phyloP scores from a whole-genome alignment of 1,284 basidiomycete genomes.

The Ustilago hordei region DNA sequence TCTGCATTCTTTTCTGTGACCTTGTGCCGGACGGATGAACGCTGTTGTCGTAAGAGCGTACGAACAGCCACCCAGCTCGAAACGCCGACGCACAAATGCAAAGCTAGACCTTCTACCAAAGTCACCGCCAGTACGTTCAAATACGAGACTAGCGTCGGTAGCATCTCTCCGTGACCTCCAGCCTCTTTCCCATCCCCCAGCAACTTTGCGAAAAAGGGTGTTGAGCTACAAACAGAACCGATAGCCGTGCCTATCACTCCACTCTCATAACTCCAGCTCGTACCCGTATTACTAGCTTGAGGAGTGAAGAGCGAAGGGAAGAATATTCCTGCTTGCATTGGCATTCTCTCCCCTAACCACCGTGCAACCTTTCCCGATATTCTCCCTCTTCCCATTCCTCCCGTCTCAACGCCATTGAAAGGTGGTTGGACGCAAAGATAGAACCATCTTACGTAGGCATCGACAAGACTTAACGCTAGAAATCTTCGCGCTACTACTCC shows the following conservation, averaged over 20 bases:
- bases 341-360: constrained; percentile 4
- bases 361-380: not conserved
- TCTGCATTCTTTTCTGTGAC: too few relatives aligned
- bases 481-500: constrained; percentile 17
- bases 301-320: constrained; percentile 29
- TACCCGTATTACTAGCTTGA: not conserved
- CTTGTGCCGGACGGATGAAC: too few relatives aligned
- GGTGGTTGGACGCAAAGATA: constrained; percentile 70
- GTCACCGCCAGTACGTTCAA: constrained; percentile 31
- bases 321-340: constrained; percentile 32
- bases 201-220: not conserved
- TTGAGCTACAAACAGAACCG: constrained; percentile 13
- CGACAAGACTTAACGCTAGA: constrained; percentile 35
- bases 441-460: constrained; percentile 54
- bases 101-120: constrained; percentile 17
- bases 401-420: too few relatives aligned
- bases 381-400: not conserved
- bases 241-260: not conserved
- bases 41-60: not conserved
- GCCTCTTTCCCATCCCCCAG: not conserved
- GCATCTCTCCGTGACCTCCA: not conserved
- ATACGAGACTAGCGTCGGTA: constrained; percentile 34
- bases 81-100: constrained; percentile 16
- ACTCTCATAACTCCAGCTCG: not conserved
- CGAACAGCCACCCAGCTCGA: constrained; percentile 6